Percentiles rank a stretch among this genome's conserved stretches.
Evolutionary conservation across 2,329 filamentous ascomycete genomes (phyloP).

Genomic region (Trichoderma gracile): DNA sequence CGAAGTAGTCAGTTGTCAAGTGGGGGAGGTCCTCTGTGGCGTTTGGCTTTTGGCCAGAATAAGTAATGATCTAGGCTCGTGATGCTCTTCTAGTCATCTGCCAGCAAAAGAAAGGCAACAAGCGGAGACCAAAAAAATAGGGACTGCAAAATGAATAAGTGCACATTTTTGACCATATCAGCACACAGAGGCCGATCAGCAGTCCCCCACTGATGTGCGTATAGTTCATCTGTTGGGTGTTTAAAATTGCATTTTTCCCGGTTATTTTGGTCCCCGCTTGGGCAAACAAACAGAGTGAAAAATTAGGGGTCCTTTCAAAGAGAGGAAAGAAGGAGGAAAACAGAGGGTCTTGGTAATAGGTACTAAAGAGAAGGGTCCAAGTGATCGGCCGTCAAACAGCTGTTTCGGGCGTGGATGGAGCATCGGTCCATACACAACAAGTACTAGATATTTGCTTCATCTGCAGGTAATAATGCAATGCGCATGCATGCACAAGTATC

Average conservation of each 20-base stretch:
- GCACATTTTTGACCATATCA: no score
- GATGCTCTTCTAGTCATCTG: not conserved
- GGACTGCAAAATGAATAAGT: no score
- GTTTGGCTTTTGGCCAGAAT: slow-evolving; percentile 5
- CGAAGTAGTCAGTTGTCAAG: not conserved
- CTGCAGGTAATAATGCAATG: not conserved
- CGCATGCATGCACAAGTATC: no score
- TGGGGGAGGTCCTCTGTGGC: slow-evolving; percentile 2
- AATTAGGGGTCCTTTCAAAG: not conserved
- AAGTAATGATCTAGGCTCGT: not conserved
- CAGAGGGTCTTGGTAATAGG: not conserved
- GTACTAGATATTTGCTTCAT: not conserved
- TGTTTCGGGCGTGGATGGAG: slow-evolving; percentile 1
- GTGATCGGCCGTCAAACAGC: slow-evolving; percentile 4
- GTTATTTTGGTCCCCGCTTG: no score
- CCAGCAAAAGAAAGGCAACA: not conserved
- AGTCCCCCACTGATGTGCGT: no score
- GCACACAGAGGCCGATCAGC: no score
- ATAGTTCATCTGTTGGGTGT: no score
- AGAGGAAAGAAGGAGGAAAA: not conserved
- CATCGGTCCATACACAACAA: not conserved
- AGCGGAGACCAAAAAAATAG: no score
- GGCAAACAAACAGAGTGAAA: not conserved
- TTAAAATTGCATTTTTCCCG: no score
- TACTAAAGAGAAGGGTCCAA: not conserved